These are phyloP conservation scores for Daldinia concentrica DNA, from an alignment of 495 filamentous ascomycete species.

Conservation along the genomic window DNA sequence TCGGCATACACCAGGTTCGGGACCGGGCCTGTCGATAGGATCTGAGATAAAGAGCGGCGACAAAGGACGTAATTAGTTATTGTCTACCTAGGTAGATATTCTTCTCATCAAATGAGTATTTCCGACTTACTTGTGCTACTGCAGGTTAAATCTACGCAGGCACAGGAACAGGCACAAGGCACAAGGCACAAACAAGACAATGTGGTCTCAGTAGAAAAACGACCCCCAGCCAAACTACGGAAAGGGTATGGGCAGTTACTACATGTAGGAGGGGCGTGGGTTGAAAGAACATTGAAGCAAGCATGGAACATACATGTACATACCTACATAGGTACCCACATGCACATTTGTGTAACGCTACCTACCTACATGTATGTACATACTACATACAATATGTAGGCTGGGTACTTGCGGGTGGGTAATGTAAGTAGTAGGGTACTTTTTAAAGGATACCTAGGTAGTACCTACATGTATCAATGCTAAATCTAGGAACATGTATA, in stretches of 20 bases:
- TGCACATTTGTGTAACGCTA: no score
- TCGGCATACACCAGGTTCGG: slow-evolving; percentile 18
- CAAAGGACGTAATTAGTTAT: background rate
- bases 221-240: slow-evolving; percentile 11
- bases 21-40: slow-evolving; percentile 9
- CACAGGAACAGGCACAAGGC: slow-evolving; percentile 12
- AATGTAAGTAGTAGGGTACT: no score
- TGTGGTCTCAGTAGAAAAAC: slow-evolving; percentile 10
- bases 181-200: slow-evolving; percentile 9
- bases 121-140: slow-evolving; percentile 5
- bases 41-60: slow-evolving; percentile 7
- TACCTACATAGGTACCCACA: no score
- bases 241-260: slow-evolving; percentile 3
- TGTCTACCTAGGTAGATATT: no score
- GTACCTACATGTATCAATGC: no score
- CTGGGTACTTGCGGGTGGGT: background rate
- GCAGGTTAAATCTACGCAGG: slow-evolving; percentile 11
- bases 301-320: background rate
- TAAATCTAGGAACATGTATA: no score
- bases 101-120: slow-evolving; percentile 4
- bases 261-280: background rate
- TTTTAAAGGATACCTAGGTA: no score
- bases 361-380: no score
- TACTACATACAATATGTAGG: background rate
- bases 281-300: background rate